Evolutionary conservation across 2,329 filamentous ascomycete species (phyloP).

Genomic region (Hypoxylon sp.): DNA sequence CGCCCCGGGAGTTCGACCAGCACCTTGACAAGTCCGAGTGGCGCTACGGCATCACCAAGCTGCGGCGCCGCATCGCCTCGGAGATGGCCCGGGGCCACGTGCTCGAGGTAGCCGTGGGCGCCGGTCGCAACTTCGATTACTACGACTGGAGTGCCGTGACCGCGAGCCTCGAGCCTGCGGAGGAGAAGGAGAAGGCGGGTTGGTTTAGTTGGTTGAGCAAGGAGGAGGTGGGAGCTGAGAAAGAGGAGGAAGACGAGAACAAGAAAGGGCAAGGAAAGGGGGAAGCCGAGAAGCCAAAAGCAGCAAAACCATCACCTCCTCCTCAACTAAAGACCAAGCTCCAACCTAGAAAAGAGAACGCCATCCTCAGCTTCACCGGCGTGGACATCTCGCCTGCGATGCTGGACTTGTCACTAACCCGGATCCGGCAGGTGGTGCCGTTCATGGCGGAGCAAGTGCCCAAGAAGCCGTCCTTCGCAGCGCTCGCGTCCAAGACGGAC

Average conservation of each 20-base stretch:
- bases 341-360: conserved; percentile 42
- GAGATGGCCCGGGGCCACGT: conserved; percentile 68
- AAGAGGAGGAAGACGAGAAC: conserved; percentile 35
- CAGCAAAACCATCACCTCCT: background rate
- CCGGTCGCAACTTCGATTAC: conserved; percentile 72
- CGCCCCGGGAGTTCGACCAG: conserved; percentile 70
- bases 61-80: conserved; percentile 65
- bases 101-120: conserved; percentile 74
- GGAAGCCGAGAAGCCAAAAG: background rate
- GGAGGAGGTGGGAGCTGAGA: conserved; percentile 10
- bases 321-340: conserved; percentile 16
- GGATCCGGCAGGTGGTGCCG: conserved; percentile 63
- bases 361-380: conserved; percentile 71
- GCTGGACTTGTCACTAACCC: conserved; percentile 70
- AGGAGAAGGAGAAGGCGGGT: conserved; percentile 39
- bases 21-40: conserved; percentile 71
- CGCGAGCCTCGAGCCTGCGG: conserved; percentile 38
- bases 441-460: conserved; percentile 60
- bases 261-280: conserved; percentile 35
- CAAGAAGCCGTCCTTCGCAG: conserved; percentile 50
- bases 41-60: conserved; percentile 68
- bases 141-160: conserved; percentile 67
- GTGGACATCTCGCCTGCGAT: conserved; percentile 74
- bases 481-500: conserved; percentile 43
- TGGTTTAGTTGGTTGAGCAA: conserved; percentile 35